phyloP scores from a whole-genome alignment of 495 filamentous ascomycete species.

The Acidiella bohemica region DNA sequence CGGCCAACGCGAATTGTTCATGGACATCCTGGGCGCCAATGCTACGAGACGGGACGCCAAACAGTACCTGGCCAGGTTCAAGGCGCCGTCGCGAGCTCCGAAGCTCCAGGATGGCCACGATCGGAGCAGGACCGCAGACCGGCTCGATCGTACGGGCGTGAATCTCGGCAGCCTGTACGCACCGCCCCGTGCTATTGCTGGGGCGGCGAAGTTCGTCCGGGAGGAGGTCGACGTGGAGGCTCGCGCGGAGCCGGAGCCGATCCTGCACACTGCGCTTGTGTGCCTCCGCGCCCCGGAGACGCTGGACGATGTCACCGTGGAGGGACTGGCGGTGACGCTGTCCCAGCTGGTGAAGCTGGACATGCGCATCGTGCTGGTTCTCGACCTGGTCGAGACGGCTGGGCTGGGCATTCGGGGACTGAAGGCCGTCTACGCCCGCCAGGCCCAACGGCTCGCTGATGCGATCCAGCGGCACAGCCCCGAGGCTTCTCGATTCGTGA shows the following conservation, averaged over 20 bases:
- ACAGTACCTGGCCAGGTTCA: conserved; percentile 71
- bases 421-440: conserved; percentile 38
- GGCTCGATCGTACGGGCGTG: conserved; percentile 29
- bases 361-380: conserved; percentile 63
- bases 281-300: conserved; percentile 63
- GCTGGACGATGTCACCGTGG: conserved; percentile 50
- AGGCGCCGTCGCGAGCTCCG: conserved; percentile 16
- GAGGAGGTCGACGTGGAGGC: conserved; percentile 29
- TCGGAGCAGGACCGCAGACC: too few species aligned
- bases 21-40: conserved; percentile 56
- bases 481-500: conserved; percentile 52
- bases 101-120: conserved; percentile 6
- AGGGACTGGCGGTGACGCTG: conserved; percentile 70
- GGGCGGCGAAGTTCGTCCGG: conserved; percentile 50
- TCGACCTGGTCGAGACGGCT: conserved; percentile 45
- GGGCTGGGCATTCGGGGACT: conserved; percentile 11
- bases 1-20: conserved; percentile 18
- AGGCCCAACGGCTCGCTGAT: conserved; percentile 58
- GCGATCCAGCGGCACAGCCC: conserved; percentile 57
- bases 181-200: conserved; percentile 44
- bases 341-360: conserved; percentile 71
- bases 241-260: conserved; percentile 30
- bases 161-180: conserved; percentile 52
- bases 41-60: conserved; percentile 84
- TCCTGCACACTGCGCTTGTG: conserved; percentile 71